phyloP scores from a whole-genome alignment of 805 yeast species.

The Kodamaea nitidulidarum region DNA sequence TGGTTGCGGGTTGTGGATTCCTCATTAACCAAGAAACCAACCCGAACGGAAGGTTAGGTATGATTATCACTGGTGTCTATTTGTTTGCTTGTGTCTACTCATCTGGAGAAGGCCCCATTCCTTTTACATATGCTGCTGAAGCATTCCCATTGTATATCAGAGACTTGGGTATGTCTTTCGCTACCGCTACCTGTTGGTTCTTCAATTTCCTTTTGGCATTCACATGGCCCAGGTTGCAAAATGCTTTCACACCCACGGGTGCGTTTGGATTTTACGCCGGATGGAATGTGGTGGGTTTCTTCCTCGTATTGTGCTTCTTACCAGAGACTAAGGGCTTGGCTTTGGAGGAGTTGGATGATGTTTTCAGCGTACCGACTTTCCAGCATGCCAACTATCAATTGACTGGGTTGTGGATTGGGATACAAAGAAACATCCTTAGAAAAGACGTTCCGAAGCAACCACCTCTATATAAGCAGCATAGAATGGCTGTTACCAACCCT shows the following conservation, averaged over 20 bases:
- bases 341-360: conserved; percentile 72
- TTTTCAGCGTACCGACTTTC: conserved; percentile 58
- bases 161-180: conserved; percentile 76
- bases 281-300: conserved; percentile 71
- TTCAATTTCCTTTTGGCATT: conserved; percentile 67
- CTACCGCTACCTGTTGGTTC: conserved; percentile 73
- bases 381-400: conserved; percentile 49
- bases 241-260: conserved; percentile 71
- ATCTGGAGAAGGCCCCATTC: conserved; percentile 86
- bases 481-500: conserved; percentile 56
- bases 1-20: conserved; percentile 67
- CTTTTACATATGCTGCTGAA: conserved; percentile 85
- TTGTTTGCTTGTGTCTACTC: conserved; percentile 71
- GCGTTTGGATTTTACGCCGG: conserved; percentile 89
- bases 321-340: conserved; percentile 73
- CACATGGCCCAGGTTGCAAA: conserved; percentile 73
- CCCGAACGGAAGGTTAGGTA: conserved; percentile 55
- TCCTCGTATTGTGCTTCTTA: conserved; percentile 64
- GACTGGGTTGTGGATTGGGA: conserved; percentile 32
- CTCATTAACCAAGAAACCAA: conserved; percentile 50
- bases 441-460: conserved; percentile 45
- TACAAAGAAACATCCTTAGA: conserved; percentile 44
- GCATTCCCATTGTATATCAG: conserved; percentile 75
- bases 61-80: conserved; percentile 70
- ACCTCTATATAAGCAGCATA: conserved; percentile 54